Conservation (phyloP, 2,329 filamentous ascomycete genomes). For the Alternaria sp. region DNA sequence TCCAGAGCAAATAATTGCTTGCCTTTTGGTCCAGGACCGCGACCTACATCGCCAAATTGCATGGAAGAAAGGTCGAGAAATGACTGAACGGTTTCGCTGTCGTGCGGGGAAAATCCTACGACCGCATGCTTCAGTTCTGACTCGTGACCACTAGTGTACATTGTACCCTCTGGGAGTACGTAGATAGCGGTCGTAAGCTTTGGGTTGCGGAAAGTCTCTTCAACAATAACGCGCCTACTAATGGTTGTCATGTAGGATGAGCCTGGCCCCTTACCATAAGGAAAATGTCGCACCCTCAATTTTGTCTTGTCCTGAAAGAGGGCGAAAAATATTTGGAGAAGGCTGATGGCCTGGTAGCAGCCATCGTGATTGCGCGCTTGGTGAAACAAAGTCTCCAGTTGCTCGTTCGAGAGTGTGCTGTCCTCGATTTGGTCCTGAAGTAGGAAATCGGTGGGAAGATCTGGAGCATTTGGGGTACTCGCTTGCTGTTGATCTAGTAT, state of each 20-base stretch:
- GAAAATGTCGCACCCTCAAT: constrained; percentile 3
- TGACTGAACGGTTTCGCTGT: constrained; percentile 1
- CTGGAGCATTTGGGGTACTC: not conserved
- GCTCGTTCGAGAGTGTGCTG: constrained; percentile 1
- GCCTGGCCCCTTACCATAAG: not conserved
- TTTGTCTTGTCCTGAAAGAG: not conserved
- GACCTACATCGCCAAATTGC: constrained; percentile 9
- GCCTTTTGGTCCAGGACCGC: constrained; percentile 4
- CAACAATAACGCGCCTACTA: not conserved
- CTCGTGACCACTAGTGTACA: constrained; percentile 1
- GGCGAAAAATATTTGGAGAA: constrained; percentile 4
- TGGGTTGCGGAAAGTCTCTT: constrained; percentile 1
- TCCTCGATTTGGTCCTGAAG: not conserved
- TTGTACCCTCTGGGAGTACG: not conserved
- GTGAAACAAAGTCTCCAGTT: constrained; percentile 7
- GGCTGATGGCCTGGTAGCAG: not conserved
- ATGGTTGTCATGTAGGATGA: not conserved
- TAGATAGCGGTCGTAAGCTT: constrained; percentile 1
- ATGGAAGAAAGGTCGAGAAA: constrained; percentile 10
- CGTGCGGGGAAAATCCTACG: constrained; percentile 2
- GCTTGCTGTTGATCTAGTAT: not conserved
- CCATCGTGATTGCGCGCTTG: constrained; percentile 6
- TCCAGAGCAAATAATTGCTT: constrained; percentile 8
- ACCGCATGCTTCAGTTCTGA: not conserved
- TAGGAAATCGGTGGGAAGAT: not conserved